Conservation (phyloP, 202 grass and related monocot genomes). For the Miscanthus sacchariflorus region DNA sequence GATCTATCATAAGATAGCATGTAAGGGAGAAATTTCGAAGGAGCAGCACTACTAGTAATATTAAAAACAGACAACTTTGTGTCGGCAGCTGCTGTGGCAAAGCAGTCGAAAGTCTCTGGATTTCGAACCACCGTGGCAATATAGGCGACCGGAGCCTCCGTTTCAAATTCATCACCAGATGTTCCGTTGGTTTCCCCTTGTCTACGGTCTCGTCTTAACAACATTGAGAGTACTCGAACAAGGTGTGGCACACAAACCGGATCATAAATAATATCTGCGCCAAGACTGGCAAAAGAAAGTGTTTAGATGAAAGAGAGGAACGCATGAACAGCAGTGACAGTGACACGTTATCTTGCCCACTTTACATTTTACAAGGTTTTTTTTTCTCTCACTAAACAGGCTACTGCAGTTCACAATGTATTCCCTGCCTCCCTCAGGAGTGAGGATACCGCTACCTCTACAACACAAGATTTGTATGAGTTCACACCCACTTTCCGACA, state of each 20-base stretch:
- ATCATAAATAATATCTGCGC: constrained; percentile 92
- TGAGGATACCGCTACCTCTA: background rate
- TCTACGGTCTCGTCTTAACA: constrained; percentile 28
- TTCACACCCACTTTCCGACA: background rate
- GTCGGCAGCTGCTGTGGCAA: constrained; percentile 59
- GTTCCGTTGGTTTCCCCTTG: background rate
- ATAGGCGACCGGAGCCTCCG: constrained; percentile 60
- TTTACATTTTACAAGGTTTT: constrained; percentile 9
- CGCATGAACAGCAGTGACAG: background rate
- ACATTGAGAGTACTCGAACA: constrained; percentile 62
- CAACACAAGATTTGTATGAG: background rate
- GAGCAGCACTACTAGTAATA: constrained; percentile 48
- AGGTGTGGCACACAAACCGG: constrained; percentile 76
- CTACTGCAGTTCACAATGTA: background rate
- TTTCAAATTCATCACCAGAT: constrained; percentile 9
- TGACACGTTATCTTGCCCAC: background rate
- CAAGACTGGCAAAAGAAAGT: constrained; percentile 62
- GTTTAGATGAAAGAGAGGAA: background rate
- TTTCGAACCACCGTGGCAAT: constrained; percentile 89
- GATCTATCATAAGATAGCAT: constrained; percentile 84
- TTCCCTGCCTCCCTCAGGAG: background rate
- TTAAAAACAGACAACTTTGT: constrained; percentile 59
- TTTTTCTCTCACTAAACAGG: background rate
- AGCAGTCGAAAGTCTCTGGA: constrained; percentile 77
- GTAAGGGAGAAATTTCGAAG: constrained; percentile 71